Base-by-base conservation (phyloP, 176 grass and related monocot genomes). In the Oryza australiensis region DNA sequence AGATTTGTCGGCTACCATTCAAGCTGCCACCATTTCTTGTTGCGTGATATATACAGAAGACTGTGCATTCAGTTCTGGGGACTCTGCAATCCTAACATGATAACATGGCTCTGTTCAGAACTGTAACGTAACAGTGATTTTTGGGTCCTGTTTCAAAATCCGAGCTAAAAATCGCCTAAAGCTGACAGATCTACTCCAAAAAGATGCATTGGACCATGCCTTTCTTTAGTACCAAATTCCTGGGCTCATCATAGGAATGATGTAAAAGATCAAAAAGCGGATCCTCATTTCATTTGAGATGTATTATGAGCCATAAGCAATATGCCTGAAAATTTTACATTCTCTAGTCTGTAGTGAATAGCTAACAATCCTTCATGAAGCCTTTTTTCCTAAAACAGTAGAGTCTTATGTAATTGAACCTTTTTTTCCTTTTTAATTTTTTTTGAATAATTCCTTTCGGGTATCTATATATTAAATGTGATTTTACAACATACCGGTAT, bases 11-110 rank as follows among this genome's bases (percentile, higher is more conserved):
- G 27, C 18, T 78, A 57, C 3, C 45, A 35, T 46, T 78, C 60
- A 72, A 65, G 64, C n/a, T 77, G 78, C 51, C 51, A 55, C 51
- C 18, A 22, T 55, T 55, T n/a, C 64, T 76, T 68, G 73, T 22
- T 74, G 15, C 37, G 20, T 55, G 51, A 18, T n/a, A 9, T 55
- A 55, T 55, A 55, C n/a, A n/a, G n/a, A n/a, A 9, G 51, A n/a
- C 51, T 69, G 43, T 69, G 29, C 20, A 49, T 49, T 66, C 59
- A 15, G 4, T 41, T 64, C 26, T 46, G 40, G 28, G n/a, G 27
- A 16, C 22, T 46, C 63, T 29, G 77, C 22, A 14, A 64, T 15
- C 5, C 41, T 66, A 43, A 75, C 72, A 57, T 62, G 66, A 12
- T 66, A 74, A 48, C 85, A 80, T 73, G 84, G 59, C 57, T 18